Conservation (phyloP, 768 basidiomycete species). For the Kwoniella sp. region DNA sequence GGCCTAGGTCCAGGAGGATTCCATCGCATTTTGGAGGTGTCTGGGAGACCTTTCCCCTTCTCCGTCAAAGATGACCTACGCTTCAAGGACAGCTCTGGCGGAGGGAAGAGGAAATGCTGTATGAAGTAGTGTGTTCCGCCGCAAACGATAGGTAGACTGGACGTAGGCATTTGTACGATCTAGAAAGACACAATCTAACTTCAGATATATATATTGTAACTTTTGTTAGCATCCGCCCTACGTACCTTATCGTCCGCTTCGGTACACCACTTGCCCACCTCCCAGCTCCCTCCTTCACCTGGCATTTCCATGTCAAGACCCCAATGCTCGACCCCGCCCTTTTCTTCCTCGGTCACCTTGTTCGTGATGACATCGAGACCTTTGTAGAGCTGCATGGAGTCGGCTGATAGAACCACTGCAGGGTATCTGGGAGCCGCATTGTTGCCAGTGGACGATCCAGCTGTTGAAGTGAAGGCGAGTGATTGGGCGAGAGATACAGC, state of each 20-base stretch:
- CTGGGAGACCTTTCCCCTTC: slow-evolving; percentile 2
- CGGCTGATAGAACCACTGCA: slow-evolving; percentile 76
- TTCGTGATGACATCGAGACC: slow-evolving; percentile 94
- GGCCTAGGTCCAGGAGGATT: slow-evolving; percentile 40
- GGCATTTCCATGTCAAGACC: slow-evolving; percentile 86
- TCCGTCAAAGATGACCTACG: slow-evolving; percentile 12
- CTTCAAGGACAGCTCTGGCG: slow-evolving; percentile 38
- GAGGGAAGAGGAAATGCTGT: slow-evolving; percentile 88
- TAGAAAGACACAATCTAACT: too few relatives aligned
- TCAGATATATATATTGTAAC: background rate
- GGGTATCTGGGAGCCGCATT: background rate
- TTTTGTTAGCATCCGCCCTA: slow-evolving; percentile 22
- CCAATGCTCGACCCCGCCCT: slow-evolving; percentile 78
- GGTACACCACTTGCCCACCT: slow-evolving; percentile 66
- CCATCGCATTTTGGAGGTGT: slow-evolving; percentile 32
- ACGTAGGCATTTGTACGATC: slow-evolving; percentile 31
- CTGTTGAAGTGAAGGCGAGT: slow-evolving; percentile 61
- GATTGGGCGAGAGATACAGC: slow-evolving; percentile 80
- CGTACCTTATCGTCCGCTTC: slow-evolving; percentile 77
- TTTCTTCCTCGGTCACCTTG: slow-evolving; percentile 78
- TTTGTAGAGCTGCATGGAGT: slow-evolving; percentile 94
- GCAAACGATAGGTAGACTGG: slow-evolving; percentile 80
- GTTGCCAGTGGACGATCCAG: slow-evolving; percentile 20
- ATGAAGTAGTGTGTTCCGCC: slow-evolving; percentile 98
- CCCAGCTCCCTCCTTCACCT: slow-evolving; percentile 64